A percentile compares a stretch with the other conserved stretches of the same genome.
Conservation (phyloP, 257 asterid genomes). For the Solanum habrochaites region DNA sequence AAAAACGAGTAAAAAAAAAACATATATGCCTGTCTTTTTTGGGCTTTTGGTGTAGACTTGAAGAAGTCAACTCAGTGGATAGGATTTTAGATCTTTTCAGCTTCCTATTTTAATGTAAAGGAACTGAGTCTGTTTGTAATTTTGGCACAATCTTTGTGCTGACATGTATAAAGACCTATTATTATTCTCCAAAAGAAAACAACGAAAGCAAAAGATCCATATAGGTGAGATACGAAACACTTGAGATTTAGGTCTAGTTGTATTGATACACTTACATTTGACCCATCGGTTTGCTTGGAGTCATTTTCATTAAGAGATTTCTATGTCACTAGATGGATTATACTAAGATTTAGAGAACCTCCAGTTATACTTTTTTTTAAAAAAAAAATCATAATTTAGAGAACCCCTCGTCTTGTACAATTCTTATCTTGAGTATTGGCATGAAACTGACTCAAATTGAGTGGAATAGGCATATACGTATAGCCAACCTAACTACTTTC, state of each 20-base stretch:
- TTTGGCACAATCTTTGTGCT: background rate
- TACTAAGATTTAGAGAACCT: background rate
- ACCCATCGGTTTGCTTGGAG: background rate
- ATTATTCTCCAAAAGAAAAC: background rate
- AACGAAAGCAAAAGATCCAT: background rate
- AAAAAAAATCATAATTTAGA: background rate
- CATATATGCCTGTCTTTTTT: background rate
- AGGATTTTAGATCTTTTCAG: background rate
- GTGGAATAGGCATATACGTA: background rate
- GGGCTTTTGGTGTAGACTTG: background rate
- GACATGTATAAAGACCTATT: background rate
- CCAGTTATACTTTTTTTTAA: background rate
- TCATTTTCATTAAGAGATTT: background rate
- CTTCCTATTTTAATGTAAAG: background rate
- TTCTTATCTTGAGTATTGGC: background rate
- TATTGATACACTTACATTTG: background rate
- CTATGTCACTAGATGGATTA: background rate
- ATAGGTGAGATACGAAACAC: background rate
- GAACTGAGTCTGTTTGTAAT: background rate
- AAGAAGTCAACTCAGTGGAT: background rate
- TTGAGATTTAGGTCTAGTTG: background rate
- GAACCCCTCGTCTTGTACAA: background rate
- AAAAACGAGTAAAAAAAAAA: background rate
- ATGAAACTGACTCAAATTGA: background rate
- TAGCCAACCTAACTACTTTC: background rate